phyloP scores from a whole-genome alignment of 805 yeast species.

The Candida dajiaensis region DNA sequence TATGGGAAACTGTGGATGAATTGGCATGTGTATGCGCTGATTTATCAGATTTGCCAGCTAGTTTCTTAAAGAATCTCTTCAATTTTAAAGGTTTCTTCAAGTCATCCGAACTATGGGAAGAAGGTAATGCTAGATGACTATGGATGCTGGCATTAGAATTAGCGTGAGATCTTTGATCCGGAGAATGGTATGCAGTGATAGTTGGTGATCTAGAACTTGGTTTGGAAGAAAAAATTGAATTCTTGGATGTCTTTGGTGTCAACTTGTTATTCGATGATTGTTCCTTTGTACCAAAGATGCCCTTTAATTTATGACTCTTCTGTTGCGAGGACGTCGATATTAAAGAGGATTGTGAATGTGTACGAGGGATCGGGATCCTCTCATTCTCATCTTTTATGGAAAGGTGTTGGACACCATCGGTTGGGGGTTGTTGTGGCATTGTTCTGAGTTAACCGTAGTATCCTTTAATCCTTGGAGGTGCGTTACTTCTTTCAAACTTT shows the following conservation, averaged over 20 bases:
- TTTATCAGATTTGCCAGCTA: slow-evolving; percentile 15
- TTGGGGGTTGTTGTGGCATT: neutral
- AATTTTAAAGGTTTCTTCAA: slow-evolving; percentile 26
- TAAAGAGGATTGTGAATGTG: slow-evolving; percentile 8
- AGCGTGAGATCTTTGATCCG: slow-evolving; percentile 7
- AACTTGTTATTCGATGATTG: slow-evolving; percentile 8
- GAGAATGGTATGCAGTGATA: slow-evolving; percentile 11
- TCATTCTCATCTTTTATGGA: neutral
- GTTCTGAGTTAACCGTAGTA: neutral
- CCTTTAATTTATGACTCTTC: slow-evolving; percentile 7
- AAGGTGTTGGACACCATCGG: slow-evolving; percentile 3
- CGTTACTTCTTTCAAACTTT: neutral
- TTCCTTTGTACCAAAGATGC: neutral
- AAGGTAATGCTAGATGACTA: neutral
- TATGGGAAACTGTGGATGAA: slow-evolving; percentile 11
- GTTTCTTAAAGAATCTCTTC: slow-evolving; percentile 48
- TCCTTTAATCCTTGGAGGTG: neutral
- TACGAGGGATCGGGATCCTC: neutral
- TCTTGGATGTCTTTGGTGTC: slow-evolving; percentile 23
- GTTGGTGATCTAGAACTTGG: slow-evolving; percentile 20
- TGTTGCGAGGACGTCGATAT: slow-evolving; percentile 1
- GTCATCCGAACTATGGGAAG: neutral
- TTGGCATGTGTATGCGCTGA: neutral
- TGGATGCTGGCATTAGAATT: neutral
- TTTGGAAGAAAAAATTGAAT: slow-evolving; percentile 19